These are phyloP conservation scores for carrot (Daucus carota) DNA, from an alignment of 129 eudicot genomes.

Conservation along the genomic window DH1_v3.0 NC_030384.2:48826001-48826500, in stretches of 20 bases:
- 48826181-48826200: conserved; percentile 92
- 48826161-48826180: conserved; percentile 63
- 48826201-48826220: conserved; percentile 84
- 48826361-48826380: conserved; percentile 59
- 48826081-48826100: neutral
- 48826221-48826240: conserved; percentile 78
- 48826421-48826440: conserved; percentile 57
- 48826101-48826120: conserved; percentile 11
- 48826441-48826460: conserved; percentile 27
- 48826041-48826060: neutral
- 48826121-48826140: conserved; percentile 89
- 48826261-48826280: conserved; percentile 59
- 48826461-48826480: conserved; percentile 35
- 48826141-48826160: conserved; percentile 89
- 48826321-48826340: conserved; percentile 27
- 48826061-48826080: neutral
- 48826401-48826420: conserved; percentile 57
- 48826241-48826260: conserved; percentile 45
- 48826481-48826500: conserved; percentile 29
- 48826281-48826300: conserved; percentile 41
- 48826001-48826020: conserved; percentile 92
- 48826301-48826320: conserved; percentile 58
- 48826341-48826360: conserved; percentile 28
- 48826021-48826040: neutral
- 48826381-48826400: conserved; percentile 30